Conservation (phyloP, 805 yeast genomes). For the Metschnikowia arizonensis region DNA sequence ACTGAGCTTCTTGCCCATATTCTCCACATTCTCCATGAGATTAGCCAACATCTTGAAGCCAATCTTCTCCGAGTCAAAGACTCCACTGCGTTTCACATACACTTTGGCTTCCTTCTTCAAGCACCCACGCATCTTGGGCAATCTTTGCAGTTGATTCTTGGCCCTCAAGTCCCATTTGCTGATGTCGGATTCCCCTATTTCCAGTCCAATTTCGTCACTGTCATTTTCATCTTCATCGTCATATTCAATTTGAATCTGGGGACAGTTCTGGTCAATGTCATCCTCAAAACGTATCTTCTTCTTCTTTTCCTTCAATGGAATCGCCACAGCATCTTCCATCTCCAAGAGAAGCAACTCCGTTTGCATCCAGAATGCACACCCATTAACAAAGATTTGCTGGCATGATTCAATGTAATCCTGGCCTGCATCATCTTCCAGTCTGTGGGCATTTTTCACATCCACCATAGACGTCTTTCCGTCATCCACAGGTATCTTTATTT, state of each 20-base stretch:
- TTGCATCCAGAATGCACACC: conserved; percentile 6
- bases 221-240: not conserved
- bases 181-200: not conserved
- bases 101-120: not conserved
- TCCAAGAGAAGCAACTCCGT: conserved; percentile 8
- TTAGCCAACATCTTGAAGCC: conserved; percentile 5
- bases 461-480: not conserved
- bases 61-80: not conserved
- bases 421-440: not conserved
- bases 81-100: not conserved
- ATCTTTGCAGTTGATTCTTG: too few relatives aligned
- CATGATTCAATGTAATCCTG: conserved; percentile 5
- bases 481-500: not conserved
- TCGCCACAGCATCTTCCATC: not conserved
- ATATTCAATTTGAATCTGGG: not conserved
- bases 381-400: conserved; percentile 3
- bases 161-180: conserved; percentile 3
- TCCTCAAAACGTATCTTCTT: conserved; percentile 1
- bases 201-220: not conserved
- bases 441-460: not conserved
- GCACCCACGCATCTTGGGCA: not conserved
- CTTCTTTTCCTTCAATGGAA: not conserved
- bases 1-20: conserved; percentile 1
- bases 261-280: conserved; percentile 3
- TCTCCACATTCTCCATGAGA: conserved; percentile 4